phyloP scores from a whole-genome alignment of 164 flowering plant species.

The Vitis labrusca region DNA sequence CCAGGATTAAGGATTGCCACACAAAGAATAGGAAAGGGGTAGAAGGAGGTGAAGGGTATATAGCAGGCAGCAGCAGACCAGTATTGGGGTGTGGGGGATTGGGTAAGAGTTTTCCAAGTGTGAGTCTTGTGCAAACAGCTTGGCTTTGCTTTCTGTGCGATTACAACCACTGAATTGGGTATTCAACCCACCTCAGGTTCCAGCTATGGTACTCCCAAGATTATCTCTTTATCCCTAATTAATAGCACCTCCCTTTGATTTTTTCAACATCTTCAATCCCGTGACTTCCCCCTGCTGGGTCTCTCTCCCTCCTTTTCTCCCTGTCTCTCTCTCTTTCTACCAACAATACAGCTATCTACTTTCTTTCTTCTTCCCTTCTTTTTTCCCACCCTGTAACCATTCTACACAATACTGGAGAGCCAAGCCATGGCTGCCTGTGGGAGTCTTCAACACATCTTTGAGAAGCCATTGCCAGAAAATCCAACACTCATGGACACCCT shows the following conservation, averaged over 20 bases:
- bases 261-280: slow-evolving; percentile 9
- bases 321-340: neutral
- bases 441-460: slow-evolving; percentile 66
- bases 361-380: neutral
- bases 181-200: no score
- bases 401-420: neutral
- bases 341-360: neutral
- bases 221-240: slow-evolving; percentile 3
- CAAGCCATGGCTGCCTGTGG: slow-evolving; percentile 66
- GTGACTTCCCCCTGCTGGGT: neutral
- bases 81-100: no score
- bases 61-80: no score
- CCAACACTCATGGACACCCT: slow-evolving; percentile 54
- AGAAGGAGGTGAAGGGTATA: no score
- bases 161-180: neutral
- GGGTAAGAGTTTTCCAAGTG: no score
- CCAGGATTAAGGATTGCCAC: no score
- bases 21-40: no score
- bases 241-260: slow-evolving; percentile 14
- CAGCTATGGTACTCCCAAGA: neutral
- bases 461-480: slow-evolving; percentile 54
- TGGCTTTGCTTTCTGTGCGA: no score
- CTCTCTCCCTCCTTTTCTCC: neutral
- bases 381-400: neutral
- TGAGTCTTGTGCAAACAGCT: no score